Base-by-base conservation (phyloP, 208 protist species). In the Wallacemonas sp. region DNA sequence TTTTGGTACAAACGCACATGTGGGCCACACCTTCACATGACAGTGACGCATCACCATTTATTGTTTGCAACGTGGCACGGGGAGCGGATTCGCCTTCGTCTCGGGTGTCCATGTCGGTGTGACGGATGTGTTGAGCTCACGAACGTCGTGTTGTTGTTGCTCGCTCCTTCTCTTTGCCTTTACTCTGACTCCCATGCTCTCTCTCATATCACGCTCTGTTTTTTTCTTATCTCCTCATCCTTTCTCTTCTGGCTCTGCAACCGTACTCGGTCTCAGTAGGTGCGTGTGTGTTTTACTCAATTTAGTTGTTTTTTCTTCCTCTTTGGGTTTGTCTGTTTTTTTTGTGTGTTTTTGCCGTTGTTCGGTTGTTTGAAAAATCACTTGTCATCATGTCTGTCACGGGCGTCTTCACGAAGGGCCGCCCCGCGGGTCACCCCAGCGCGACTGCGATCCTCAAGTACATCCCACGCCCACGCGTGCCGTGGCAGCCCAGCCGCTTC, bases 401-500 rank as follows among this genome's bases (percentile, higher is more conserved):
- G 21, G 81, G 87, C 41, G 83, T 96, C 24, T 94, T 94, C 48
- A 79, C 63, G 2, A 92, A 90, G 48, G 87, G 87, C 23, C 73
- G 81, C 12, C 62, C 77, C 17, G 70, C 72, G 47, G 87, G 85
- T 2, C 87, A 94, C 70, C 72, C 78, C 6, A 70, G 70, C 21
- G 87, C 76, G 39, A 88, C 76, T 11, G 75, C 78, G 26, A 78
- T 96, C 57, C 77, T 93, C 30, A 81, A 82, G 49, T 96, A 96
- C 76, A 79, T 96, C 30, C 88, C 88, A 0, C 85, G 88, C n/a
- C 70, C 92, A 2, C 87, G 92, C 19, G 86, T 92, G 58, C 88
- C 92, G 47, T 96, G 85, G 83, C 86, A 93, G 76, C 92, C 92
- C 3, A 94, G 87, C 57, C 84, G 82, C 63, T 94, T 96, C 65